Percentiles rank a stretch among this genome's conserved stretches.
phyloP scores from a whole-genome alignment of 352 stramenopile species.

The Peronospora tabacina region DNA sequence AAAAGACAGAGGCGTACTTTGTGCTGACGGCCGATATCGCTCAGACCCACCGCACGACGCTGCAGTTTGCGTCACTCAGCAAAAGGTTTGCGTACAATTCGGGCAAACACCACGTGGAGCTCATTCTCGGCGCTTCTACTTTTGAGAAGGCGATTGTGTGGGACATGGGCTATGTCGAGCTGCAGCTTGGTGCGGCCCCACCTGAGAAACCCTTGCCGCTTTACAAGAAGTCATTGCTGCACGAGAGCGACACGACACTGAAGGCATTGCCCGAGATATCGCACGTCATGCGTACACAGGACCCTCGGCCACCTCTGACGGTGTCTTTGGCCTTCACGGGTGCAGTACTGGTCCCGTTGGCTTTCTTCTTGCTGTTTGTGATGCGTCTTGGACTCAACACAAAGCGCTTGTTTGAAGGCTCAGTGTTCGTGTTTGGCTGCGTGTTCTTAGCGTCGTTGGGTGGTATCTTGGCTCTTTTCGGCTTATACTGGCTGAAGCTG shows the following conservation, averaged over 20 bases:
- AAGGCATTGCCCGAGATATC: conserved; percentile 79
- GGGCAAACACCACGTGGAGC: conserved; percentile 50
- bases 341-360: conserved; percentile 51
- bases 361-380: conserved; percentile 58
- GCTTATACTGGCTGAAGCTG: conserved; percentile 81
- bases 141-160: conserved; percentile 75
- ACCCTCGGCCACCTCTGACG: conserved; percentile 49
- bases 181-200: conserved; percentile 56
- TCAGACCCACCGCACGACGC: conserved; percentile 32
- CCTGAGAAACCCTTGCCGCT: conserved; percentile 61
- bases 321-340: conserved; percentile 68
- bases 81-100: conserved; percentile 81
- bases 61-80: conserved; percentile 60
- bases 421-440: conserved; percentile 56
- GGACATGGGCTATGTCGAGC: conserved; percentile 55
- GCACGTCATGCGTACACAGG: conserved; percentile 79
- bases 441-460: conserved; percentile 70
- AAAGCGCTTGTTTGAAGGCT: conserved; percentile 56
- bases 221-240: conserved; percentile 78
- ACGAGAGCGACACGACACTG: conserved; percentile 85
- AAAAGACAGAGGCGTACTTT: conserved; percentile 69
- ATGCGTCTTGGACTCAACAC: conserved; percentile 53
- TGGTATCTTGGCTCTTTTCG: conserved; percentile 74
- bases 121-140: conserved; percentile 70
- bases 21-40: conserved; percentile 40